These are phyloP conservation scores for Ambrosia artemisiifolia DNA, from an alignment of 129 eudicot species.

Conservation along the genomic window DNA sequence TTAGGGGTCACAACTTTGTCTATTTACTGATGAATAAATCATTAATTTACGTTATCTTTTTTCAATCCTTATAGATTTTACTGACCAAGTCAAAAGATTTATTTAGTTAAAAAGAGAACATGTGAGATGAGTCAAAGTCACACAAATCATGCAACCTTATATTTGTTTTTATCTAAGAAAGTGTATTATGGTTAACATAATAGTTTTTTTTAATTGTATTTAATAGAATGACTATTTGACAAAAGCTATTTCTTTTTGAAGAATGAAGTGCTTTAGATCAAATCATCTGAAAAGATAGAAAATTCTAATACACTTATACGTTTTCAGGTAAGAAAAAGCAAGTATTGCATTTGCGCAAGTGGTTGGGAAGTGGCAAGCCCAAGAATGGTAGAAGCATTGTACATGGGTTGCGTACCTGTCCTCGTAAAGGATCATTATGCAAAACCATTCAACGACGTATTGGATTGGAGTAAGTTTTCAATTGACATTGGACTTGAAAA, in stretches of 20 bases:
- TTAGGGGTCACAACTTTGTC: no score
- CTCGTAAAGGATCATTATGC: conserved; percentile 59
- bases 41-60: no score
- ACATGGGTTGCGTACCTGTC: conserved; percentile 77
- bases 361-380: conserved; percentile 92
- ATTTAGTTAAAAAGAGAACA: no score
- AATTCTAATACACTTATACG: not conserved
- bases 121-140: no score
- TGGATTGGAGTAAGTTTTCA: conserved; percentile 61
- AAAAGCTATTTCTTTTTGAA: not conserved
- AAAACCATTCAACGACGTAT: conserved; percentile 67
- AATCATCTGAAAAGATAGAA: not conserved
- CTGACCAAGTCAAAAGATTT: no score
- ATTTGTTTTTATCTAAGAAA: no score
- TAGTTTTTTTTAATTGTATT: no score
- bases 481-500: conserved; percentile 45
- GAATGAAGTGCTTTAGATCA: not conserved
- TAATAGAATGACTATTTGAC: not conserved
- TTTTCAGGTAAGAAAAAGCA: conserved; percentile 40
- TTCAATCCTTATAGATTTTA: no score
- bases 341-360: conserved; percentile 79
- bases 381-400: conserved; percentile 74
- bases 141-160: no score
- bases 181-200: no score
- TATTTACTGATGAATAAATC: no score